Evolutionary conservation across 2,329 filamentous ascomycete species (phyloP).

Genomic region (Diaporthe sp.): DNA sequence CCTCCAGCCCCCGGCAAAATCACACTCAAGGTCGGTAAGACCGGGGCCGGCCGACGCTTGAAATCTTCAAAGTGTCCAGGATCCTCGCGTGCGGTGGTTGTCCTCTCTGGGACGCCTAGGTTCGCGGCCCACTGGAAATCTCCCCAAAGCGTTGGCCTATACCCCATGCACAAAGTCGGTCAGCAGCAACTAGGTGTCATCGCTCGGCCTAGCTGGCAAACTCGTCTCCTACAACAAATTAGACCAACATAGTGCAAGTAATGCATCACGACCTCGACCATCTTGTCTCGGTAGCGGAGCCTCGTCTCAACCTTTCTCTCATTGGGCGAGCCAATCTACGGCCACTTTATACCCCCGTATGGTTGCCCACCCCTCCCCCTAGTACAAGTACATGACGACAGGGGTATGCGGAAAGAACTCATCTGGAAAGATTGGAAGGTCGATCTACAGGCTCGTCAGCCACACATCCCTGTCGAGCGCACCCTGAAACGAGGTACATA

Average conservation of each 20-base stretch:
- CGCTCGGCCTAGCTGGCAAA: not conserved
- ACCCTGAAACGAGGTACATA: slow-evolving; percentile 35
- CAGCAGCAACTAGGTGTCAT: slow-evolving; percentile 8
- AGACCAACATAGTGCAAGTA: not conserved
- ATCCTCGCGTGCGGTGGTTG: slow-evolving; percentile 13
- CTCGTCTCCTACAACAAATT: not conserved
- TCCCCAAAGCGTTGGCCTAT: not conserved
- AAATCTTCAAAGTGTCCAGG: slow-evolving; percentile 33
- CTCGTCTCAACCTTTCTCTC: not conserved
- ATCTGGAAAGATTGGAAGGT: slow-evolving; percentile 35
- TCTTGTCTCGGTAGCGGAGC: slow-evolving; percentile 13
- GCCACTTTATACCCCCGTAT: slow-evolving; percentile 4
- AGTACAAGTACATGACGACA: slow-evolving; percentile 14
- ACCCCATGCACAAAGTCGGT: slow-evolving; percentile 20
- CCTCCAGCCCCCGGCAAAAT: slow-evolving; percentile 21
- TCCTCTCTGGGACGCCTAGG: not conserved
- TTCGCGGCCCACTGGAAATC: slow-evolving; percentile 8
- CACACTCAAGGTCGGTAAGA: slow-evolving; percentile 34
- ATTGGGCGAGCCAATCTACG: slow-evolving; percentile 25
- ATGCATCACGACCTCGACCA: slow-evolving; percentile 4
- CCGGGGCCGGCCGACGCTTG: slow-evolving; percentile 37
- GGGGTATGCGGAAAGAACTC: slow-evolving; percentile 31
- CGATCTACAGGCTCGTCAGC: slow-evolving; percentile 31
- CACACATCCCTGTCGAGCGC: slow-evolving; percentile 27
- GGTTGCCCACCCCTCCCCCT: slow-evolving; percentile 1